Evolutionary conservation across 129 eudicot species (phyloP).

Genomic region (Solidago caesia): DNA sequence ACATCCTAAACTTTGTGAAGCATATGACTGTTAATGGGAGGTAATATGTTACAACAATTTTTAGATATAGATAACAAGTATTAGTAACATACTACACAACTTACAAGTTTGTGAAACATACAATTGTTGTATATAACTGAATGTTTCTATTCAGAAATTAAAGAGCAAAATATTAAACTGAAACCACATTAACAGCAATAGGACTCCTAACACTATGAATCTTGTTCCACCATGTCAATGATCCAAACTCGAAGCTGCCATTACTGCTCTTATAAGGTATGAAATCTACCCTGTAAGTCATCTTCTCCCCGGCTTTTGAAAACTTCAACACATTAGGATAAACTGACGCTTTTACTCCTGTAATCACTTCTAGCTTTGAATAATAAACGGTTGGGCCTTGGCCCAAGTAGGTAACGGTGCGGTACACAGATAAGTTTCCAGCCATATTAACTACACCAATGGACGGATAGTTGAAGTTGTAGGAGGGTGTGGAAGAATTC

Average conservation of each 20-base stretch:
- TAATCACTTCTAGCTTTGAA: slow-evolving; percentile 43
- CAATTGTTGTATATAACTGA: not conserved
- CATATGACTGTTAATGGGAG: too few relatives aligned
- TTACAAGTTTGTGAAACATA: too few relatives aligned
- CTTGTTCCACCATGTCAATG: slow-evolving; percentile 55
- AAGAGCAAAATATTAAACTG: slow-evolving; percentile 22
- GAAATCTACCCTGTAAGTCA: slow-evolving; percentile 46
- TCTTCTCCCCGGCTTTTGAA: slow-evolving; percentile 44
- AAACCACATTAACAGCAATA: slow-evolving; percentile 55
- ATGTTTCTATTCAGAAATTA: not conserved
- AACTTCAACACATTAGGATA: slow-evolving; percentile 48
- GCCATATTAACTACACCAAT: slow-evolving; percentile 56
- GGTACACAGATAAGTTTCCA: slow-evolving; percentile 46
- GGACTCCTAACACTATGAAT: slow-evolving; percentile 56
- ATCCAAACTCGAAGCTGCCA: slow-evolving; percentile 58
- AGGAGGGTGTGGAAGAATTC: slow-evolving; percentile 36
- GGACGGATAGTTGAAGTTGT: slow-evolving; percentile 65
- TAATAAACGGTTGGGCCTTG: slow-evolving; percentile 50
- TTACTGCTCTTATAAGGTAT: slow-evolving; percentile 46
- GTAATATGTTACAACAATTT: too few relatives aligned
- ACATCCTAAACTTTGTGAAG: not conserved
- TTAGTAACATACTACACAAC: too few relatives aligned
- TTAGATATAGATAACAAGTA: too few relatives aligned
- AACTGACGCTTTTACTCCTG: slow-evolving; percentile 50
- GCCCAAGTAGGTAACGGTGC: slow-evolving; percentile 64